These are phyloP conservation scores for Solanum boliviense DNA, from an alignment of 257 asterid genomes.

Conservation along the genomic window DNA sequence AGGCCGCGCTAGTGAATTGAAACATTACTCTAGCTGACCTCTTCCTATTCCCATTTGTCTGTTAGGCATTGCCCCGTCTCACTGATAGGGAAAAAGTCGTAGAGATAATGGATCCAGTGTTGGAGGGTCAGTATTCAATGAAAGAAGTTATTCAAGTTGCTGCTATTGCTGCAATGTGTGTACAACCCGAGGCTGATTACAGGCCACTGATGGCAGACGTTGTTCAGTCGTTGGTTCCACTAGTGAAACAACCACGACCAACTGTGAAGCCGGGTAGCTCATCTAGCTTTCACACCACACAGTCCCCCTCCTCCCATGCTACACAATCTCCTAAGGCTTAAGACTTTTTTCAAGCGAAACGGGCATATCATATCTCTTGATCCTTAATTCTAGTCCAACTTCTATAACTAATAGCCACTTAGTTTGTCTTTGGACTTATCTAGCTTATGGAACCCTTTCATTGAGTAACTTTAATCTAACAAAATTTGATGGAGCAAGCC, in stretches of 20 bases:
- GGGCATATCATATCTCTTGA: background rate
- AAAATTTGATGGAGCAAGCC: background rate
- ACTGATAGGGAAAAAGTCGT: slow-evolving; percentile 78
- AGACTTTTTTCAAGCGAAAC: background rate
- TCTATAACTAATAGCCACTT: background rate
- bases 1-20: background rate
- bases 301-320: background rate
- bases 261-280: slow-evolving; percentile 28
- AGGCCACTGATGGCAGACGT: slow-evolving; percentile 88
- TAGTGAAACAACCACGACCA: slow-evolving; percentile 44
- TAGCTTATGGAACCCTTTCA: background rate
- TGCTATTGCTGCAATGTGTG: slow-evolving; percentile 92
- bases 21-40: background rate
- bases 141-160: slow-evolving; percentile 87
- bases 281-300: slow-evolving; percentile 20
- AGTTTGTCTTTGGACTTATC: background rate
- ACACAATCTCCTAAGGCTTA: slow-evolving; percentile 38
- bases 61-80: slow-evolving; percentile 68
- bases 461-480: background rate
- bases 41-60: background rate
- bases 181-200: slow-evolving; percentile 87
- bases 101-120: slow-evolving; percentile 66
- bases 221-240: slow-evolving; percentile 81
- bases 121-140: slow-evolving; percentile 79
- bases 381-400: background rate